Percentiles rank a stretch among this genome's conserved stretches.
Conservation (phyloP, 192 early-diverging fungal species). For the Backusella tarrabulga region DNA sequence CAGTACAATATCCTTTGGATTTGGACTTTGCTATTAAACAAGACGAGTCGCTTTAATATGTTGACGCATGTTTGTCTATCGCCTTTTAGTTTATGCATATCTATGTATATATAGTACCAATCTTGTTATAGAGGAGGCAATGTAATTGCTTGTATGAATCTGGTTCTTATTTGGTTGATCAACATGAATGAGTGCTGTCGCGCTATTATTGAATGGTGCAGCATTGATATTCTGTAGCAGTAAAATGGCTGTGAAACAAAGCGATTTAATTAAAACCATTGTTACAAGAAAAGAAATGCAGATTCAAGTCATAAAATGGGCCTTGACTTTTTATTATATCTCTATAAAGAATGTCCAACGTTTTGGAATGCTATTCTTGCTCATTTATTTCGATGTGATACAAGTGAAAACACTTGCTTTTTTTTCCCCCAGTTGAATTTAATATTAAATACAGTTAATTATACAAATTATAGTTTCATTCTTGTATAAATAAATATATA, state of each 20-base stretch:
- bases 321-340: not conserved
- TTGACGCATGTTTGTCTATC: not conserved
- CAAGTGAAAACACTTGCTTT: not conserved
- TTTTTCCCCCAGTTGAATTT: not conserved
- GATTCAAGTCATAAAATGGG: not conserved
- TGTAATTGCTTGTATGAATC: not conserved
- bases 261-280: not conserved
- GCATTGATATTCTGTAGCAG: not conserved
- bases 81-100: not conserved
- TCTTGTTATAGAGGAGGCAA: not conserved
- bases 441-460: not conserved
- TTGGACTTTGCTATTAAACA: not conserved
- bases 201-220: not conserved
- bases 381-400: not conserved
- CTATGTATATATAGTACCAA: not conserved
- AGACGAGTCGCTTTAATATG: not conserved
- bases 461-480: not conserved
- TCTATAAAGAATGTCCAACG: not conserved
- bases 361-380: not conserved
- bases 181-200: not conserved
- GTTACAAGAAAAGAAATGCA: not conserved
- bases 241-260: not conserved
- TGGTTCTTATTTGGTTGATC: not conserved
- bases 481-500: not conserved
- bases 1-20: constrained; percentile 17